Conservation (phyloP, 257 asterid species). For the Linaria vulgaris region DNA sequence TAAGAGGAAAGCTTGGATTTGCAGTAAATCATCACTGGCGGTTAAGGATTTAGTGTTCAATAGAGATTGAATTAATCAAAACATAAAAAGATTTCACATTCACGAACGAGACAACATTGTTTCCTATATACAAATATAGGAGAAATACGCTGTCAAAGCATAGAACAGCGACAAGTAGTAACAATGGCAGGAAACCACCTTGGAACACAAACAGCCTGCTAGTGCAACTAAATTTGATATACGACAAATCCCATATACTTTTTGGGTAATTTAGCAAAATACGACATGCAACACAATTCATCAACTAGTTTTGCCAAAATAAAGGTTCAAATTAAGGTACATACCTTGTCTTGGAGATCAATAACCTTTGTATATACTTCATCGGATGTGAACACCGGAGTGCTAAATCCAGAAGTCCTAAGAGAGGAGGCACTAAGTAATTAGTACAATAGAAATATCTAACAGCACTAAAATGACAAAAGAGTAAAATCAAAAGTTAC, state of each 20-base stretch:
- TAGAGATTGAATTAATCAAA: background rate
- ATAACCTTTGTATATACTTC: constrained; percentile 70
- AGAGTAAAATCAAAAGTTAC: background rate
- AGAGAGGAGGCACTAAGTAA: constrained; percentile 26
- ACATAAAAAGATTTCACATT: background rate
- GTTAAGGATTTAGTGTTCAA: no score
- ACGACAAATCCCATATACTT: no score
- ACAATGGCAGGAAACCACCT: no score
- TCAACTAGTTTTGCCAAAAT: constrained; percentile 1
- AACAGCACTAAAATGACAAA: constrained; percentile 1
- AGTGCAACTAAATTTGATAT: background rate
- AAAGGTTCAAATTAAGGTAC: constrained; percentile 8
- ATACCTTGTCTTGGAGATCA: constrained; percentile 87
- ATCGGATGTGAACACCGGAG: constrained; percentile 83
- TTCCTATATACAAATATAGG: no score
- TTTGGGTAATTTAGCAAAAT: no score
- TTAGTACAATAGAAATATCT: constrained; percentile 1
- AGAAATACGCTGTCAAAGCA: no score
- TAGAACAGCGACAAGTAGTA: background rate
- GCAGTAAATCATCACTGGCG: background rate
- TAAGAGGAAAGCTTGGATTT: background rate
- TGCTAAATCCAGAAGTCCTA: constrained; percentile 68
- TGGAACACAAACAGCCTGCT: no score
- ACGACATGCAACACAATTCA: background rate
- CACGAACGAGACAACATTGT: no score